Percentiles rank a stretch among this genome's conserved stretches.
These are phyloP conservation scores for Hypocreales sp. DNA, from an alignment of 2,329 filamentous ascomycete species.

Conservation along the genomic window DNA sequence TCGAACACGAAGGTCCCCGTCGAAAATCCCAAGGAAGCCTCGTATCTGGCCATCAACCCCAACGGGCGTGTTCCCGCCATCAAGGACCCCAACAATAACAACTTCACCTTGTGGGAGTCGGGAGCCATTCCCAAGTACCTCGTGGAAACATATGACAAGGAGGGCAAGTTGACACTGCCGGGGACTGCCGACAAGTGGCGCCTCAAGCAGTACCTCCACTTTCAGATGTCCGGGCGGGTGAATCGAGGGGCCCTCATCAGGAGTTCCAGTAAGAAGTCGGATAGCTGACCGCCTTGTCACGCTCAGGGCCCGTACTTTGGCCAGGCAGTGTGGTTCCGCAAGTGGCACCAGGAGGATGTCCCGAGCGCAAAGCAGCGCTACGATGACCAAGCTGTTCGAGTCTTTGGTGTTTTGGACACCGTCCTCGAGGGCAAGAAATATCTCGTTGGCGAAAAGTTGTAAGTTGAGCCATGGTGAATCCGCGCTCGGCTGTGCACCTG, in stretches of 20 bases:
- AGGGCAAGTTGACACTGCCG: slow-evolving; percentile 10
- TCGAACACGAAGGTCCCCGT: slow-evolving; percentile 5
- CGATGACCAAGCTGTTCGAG: slow-evolving; percentile 13
- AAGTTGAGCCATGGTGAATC: too few relatives aligned
- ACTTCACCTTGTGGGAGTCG: slow-evolving; percentile 10
- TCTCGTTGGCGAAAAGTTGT: slow-evolving; percentile 19
- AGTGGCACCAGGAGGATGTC: slow-evolving; percentile 12
- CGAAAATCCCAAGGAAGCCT: slow-evolving; percentile 10
- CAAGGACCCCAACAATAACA: slow-evolving; percentile 18
- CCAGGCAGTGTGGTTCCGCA: slow-evolving; percentile 16
- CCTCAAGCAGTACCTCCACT: slow-evolving; percentile 19
- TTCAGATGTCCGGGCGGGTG: slow-evolving; percentile 22
- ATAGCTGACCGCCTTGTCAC: too few relatives aligned
- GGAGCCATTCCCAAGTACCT: slow-evolving; percentile 16
- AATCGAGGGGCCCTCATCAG: too few relatives aligned
- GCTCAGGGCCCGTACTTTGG: slow-evolving; percentile 20
- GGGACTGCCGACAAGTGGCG: slow-evolving; percentile 12
- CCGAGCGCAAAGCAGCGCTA: slow-evolving; percentile 16
- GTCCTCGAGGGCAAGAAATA: slow-evolving; percentile 18
- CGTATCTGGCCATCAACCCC: slow-evolving; percentile 14
- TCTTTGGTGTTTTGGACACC: slow-evolving; percentile 14
- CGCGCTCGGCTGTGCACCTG: too few relatives aligned
- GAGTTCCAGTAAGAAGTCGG: too few relatives aligned
- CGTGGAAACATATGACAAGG: slow-evolving; percentile 13
- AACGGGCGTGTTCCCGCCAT: slow-evolving; percentile 19